A percentile compares a stretch with the other conserved stretches of the same genome.
Conservation (phyloP, 768 basidiomycete genomes). For the Cystofilobasidium ferigula region DNA sequence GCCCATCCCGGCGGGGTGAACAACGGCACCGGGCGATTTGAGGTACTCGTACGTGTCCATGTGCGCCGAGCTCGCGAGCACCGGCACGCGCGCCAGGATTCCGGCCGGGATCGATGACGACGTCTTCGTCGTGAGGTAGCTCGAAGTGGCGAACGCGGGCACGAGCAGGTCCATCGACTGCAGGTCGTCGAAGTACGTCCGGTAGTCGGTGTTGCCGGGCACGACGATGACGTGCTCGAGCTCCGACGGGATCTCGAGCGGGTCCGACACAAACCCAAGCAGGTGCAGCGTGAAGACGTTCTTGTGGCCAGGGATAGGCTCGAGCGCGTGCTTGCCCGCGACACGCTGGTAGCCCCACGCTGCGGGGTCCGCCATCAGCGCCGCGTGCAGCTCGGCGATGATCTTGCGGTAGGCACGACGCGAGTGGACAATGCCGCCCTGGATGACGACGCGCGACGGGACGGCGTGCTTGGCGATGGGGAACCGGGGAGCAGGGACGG, state of each 20-base stretch:
- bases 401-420: neutral
- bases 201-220: slow-evolving; percentile 1
- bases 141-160: neutral
- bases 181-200: slow-evolving; percentile 1
- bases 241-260: neutral
- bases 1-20: neutral
- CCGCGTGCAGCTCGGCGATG: neutral
- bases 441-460: neutral
- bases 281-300: neutral
- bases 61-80: neutral
- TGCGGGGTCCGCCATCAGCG: neutral
- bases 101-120: slow-evolving; percentile 1
- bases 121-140: neutral
- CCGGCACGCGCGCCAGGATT: neutral
- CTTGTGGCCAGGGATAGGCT: neutral
- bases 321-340: neutral
- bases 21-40: neutral
- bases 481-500: neutral
- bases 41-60: neutral
- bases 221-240: neutral
- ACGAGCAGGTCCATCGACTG: slow-evolving; percentile 1
- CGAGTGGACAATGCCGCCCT: slow-evolving; percentile 7
- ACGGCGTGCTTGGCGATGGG: neutral
- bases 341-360: neutral
- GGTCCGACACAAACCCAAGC: neutral